These are phyloP conservation scores for Trypanosoma brucei DNA, from an alignment of 208 protist genomes.

Conservation along the genomic window DNA sequence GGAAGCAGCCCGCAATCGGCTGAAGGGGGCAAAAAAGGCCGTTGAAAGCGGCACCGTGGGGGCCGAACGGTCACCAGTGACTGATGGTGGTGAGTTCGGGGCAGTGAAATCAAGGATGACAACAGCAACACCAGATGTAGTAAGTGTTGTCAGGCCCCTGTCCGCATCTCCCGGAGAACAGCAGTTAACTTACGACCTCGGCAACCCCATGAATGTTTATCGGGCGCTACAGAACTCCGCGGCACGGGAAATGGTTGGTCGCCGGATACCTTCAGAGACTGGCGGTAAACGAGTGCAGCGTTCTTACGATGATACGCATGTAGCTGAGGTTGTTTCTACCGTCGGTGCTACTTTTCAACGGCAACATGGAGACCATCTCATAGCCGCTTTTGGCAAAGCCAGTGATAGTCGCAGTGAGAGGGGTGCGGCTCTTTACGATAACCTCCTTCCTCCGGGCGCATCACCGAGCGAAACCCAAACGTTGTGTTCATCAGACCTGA, in stretches of 20 bases:
- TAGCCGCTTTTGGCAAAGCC: too few relatives aligned
- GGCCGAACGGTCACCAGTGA: not conserved
- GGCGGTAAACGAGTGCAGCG: not conserved
- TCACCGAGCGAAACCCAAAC: too few relatives aligned
- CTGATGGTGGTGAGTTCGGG: not conserved
- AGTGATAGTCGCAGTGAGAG: too few relatives aligned
- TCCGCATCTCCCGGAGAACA: not conserved
- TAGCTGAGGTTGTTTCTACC: not conserved
- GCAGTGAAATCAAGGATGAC: not conserved
- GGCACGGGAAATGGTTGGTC: not conserved
- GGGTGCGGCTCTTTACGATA: too few relatives aligned
- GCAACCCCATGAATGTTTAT: constrained; percentile 5
- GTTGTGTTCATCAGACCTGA: too few relatives aligned
- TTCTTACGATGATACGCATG: not conserved
- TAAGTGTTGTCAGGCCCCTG: not conserved
- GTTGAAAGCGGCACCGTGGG: constrained; percentile 16
- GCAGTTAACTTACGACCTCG: not conserved
- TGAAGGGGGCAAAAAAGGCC: constrained; percentile 31
- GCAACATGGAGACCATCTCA: too few relatives aligned
- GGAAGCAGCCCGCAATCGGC: constrained; percentile 33
- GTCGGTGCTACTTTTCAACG: too few relatives aligned
- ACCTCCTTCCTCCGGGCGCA: too few relatives aligned
- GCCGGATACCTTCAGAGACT: not conserved
- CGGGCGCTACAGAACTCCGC: constrained; percentile 10
- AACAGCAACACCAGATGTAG: not conserved